Evolutionary conservation across 768 basidiomycete species (phyloP), one percentile per base, ranked within the genome.

Genomic region (Boletus coccyginus): DNA sequence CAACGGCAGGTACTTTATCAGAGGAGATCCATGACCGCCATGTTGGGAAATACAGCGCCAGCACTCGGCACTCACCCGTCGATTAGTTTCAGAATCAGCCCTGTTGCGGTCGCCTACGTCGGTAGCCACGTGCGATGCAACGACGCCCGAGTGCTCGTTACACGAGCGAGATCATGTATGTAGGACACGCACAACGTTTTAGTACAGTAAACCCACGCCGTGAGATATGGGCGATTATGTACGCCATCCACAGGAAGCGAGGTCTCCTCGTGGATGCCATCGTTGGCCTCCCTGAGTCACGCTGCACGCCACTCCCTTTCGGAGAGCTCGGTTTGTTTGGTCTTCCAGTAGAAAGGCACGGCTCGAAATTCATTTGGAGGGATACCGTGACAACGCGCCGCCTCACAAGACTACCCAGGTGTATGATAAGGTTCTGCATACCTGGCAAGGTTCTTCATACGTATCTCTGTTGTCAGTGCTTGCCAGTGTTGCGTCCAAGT

Each of bases 211-310:
- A 38, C 44, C 61, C 66, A 65, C 60, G 55, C 57, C 61, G 60
- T 62, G 62, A 52, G 63, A 50, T 55, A 32, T 3, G 62, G 41
- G 55, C 50, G 60, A 66, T 68, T 21, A 21, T 21, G 21, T 63
- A 63, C 59, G 63, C 58, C 44, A 70, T 58, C 32, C 43, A 42
- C 45, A 27, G 46, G 56, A 33, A 70, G 70, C 56, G 69, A 66
- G 69, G 69, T 24, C 51, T 12, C 69, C 71, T 66, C 69, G 67
- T 70, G 66, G 56, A 45, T n/a, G 43, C 31, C 46, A 51, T 50
- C 24, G 29, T n/a, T 43, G 16, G 48, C 16, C 48, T 35, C 58
- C 53, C 59, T 55, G 59, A 48, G 32, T 31, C 56, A 62, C 33
- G 44, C 48, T 24, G 55, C 36, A 24, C 36, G n/a, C 31, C 13